A percentile compares a stretch with the other conserved stretches of the same genome.
Evolutionary conservation across 2,329 filamentous ascomycete genomes (phyloP).

Genomic region (Pseudocercospora fuligena): DNA sequence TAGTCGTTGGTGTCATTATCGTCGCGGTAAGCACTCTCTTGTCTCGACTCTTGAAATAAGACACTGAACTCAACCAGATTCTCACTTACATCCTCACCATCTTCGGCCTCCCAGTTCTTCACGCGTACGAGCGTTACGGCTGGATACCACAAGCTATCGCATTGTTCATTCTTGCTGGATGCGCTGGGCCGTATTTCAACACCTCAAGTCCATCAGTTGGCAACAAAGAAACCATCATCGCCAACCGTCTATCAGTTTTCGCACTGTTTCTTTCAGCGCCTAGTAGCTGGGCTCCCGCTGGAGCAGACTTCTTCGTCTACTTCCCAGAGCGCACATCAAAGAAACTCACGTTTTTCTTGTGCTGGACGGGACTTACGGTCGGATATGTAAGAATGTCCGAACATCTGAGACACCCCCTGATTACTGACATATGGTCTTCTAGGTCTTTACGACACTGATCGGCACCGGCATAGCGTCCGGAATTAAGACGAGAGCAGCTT

Average conservation of each 20-base stretch:
- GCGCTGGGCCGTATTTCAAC: constrained; percentile 46
- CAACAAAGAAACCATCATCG: constrained; percentile 38
- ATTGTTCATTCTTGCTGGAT: constrained; percentile 47
- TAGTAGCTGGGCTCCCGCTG: constrained; percentile 37
- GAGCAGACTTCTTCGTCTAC: constrained; percentile 51
- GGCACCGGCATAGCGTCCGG: constrained; percentile 45
- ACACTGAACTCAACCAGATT: constrained; percentile 10
- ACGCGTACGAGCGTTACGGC: constrained; percentile 48
- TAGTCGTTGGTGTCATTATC: constrained; percentile 65
- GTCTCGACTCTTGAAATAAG: not conserved
- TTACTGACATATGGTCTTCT: not conserved
- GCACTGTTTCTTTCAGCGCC: constrained; percentile 24
- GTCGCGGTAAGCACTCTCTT: constrained; percentile 13
- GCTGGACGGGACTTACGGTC: constrained; percentile 41
- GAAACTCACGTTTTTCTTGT: constrained; percentile 45
- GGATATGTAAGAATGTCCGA: constrained; percentile 32
- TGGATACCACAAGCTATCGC: constrained; percentile 49
- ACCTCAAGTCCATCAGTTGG: constrained; percentile 39
- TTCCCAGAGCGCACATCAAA: constrained; percentile 45
- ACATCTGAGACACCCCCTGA: no score
- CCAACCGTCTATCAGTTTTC: constrained; percentile 40
- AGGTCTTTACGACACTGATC: constrained; percentile 42
- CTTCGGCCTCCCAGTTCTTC: constrained; percentile 42
- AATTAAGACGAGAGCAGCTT: constrained; percentile 24
- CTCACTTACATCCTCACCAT: constrained; percentile 25